These are phyloP conservation scores for Conticribra guillardii DNA, from an alignment of 108 stramenopile species.

Conservation along the genomic window DNA sequence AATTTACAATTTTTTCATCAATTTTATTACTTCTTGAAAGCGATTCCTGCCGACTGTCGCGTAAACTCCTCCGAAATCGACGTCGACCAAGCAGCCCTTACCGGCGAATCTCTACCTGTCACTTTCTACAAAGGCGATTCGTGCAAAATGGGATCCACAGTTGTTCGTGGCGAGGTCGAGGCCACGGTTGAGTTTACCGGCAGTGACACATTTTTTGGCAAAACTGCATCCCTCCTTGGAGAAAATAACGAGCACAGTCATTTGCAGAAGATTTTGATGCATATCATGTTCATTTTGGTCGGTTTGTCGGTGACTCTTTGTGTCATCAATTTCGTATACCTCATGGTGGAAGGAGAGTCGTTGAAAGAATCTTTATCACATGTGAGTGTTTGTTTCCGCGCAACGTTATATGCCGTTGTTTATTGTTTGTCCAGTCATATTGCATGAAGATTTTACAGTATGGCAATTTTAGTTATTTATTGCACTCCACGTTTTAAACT, in stretches of 20 bases:
- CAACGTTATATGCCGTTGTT: too few species aligned
- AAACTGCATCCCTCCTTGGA: conserved; percentile 67
- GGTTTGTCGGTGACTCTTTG: conserved; percentile 58
- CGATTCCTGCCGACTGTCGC: conserved; percentile 75
- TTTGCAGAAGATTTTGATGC: conserved; percentile 69
- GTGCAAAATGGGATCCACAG: conserved; percentile 74
- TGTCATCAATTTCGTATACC: conserved; percentile 54
- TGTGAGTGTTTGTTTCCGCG: conserved; percentile 10
- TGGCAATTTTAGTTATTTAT: too few species aligned
- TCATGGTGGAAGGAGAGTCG: conserved; percentile 40
- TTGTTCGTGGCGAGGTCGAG: conserved; percentile 72
- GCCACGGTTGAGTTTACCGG: conserved; percentile 74
- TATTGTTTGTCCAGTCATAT: too few species aligned
- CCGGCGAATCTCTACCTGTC: conserved; percentile 87
- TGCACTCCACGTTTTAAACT: background rate
- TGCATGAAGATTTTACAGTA: too few species aligned
- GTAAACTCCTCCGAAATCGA: conserved; percentile 57
- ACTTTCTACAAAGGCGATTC: conserved; percentile 68
- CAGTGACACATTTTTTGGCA: conserved; percentile 78
- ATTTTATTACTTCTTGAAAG: too few species aligned
- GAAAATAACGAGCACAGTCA: conserved; percentile 50
- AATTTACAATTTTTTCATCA: background rate
- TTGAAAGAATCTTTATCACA: conserved; percentile 51
- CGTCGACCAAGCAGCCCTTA: conserved; percentile 81
- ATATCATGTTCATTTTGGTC: conserved; percentile 67